Evolutionary conservation across 2,329 filamentous ascomycete genomes (phyloP).

Genomic region (Colletotrichum liriopes): DNA sequence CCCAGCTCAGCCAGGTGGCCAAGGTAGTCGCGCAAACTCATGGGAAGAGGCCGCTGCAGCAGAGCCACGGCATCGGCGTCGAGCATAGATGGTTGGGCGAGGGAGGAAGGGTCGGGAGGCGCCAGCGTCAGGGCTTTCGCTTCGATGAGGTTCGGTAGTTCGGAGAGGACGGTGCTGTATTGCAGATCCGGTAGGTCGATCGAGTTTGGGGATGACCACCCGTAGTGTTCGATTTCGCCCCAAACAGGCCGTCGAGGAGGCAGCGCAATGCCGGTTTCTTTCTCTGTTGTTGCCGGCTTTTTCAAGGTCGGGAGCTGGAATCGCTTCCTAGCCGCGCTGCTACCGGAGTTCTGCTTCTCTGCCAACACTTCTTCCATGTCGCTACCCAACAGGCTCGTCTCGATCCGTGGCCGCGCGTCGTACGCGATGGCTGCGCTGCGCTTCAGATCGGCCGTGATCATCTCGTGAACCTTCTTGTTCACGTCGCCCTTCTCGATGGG

Average conservation of each 20-base stretch:
- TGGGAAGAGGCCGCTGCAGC: constrained; percentile 78
- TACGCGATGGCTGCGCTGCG: constrained; percentile 87
- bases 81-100: constrained; percentile 61
- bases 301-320: constrained; percentile 48
- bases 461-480: constrained; percentile 78
- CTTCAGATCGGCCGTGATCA: constrained; percentile 81
- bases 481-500: constrained; percentile 91
- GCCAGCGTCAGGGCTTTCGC: constrained; percentile 92
- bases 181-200: constrained; percentile 85
- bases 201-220: constrained; percentile 88
- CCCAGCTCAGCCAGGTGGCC: constrained; percentile 77
- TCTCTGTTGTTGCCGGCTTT: constrained; percentile 56
- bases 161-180: constrained; percentile 84
- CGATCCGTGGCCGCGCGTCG: constrained; percentile 79
- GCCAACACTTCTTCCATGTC: constrained; percentile 32
- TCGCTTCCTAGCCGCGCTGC: constrained; percentile 42
- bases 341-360: constrained; percentile 43
- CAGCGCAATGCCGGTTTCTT: constrained; percentile 63
- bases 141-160: constrained; percentile 92
- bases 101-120: constrained; percentile 65
- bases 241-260: constrained; percentile 72
- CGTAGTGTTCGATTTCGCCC: constrained; percentile 88
- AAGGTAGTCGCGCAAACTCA: constrained; percentile 87
- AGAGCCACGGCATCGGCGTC: constrained; percentile 79
- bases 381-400: constrained; percentile 45